Evolutionary conservation across 352 stramenopile species (phyloP), one percentile per base, ranked within the genome.

Genomic region (Pythium volutum): DNA sequence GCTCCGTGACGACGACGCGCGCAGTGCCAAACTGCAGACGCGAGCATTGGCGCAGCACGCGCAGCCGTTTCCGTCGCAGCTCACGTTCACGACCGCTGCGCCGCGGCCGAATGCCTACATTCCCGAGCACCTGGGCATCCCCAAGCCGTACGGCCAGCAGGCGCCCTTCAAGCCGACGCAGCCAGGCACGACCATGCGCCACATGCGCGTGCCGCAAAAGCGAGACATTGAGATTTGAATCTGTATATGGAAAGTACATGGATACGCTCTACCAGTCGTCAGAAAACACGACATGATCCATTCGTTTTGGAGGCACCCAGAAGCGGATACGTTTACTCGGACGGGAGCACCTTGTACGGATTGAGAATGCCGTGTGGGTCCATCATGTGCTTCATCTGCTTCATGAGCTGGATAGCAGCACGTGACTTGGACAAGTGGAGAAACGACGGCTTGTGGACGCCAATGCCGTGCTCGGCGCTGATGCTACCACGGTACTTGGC

Each of bases 311-410:
- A n/a, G n/a, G n/a, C n/a, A n/a, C n/a, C n/a, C n/a, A n/a, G n/a
- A n/a, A n/a, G n/a, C 33, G 33, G 33, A 43, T 43, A 43, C 4
- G 5, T 22, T 20, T 10, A 43, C 36, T 43, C 36, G 8, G n/a
- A 18, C 7, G 36, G 79, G 36, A 97, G 66, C 26, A 97, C 88
- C 73, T 99, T 99, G 71, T 96, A 95, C 38, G 97, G 97, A 73
- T 99, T 99, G 42, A 99, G 74, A 62, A 99, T 99, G 34, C 87
- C 81, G 62, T 95, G 82, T 3, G 95, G 96, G 71, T 99, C 97
- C 78, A 99, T 97, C 67, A 97, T 78, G 9, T 50, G 51, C 75
- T 99, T 99, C 61, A 99, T 85, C 43, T 84, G 65, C 55, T 74
- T 66, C 96, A 99, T 99, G 18, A 97, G 71, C 38, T 77, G 64